phyloP scores from a whole-genome alignment of 208 protist genomes.

The Kentomonas sorsogonicus region DNA sequence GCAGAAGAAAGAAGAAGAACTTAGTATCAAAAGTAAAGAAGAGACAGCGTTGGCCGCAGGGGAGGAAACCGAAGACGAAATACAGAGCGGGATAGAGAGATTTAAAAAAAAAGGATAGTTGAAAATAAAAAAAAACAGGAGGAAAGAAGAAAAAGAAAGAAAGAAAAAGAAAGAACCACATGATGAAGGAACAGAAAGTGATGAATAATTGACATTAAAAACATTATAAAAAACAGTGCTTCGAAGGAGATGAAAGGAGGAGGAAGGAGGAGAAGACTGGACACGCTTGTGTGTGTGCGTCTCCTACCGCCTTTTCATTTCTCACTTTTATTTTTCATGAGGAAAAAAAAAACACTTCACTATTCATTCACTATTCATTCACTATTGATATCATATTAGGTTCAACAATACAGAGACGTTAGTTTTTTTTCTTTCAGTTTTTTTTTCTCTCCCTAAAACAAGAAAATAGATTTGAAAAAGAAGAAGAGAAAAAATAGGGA shows the following conservation, averaged over 20 bases:
- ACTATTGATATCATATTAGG: no score
- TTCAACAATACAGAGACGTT: neutral
- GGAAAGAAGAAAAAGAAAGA: slow-evolving; percentile 7
- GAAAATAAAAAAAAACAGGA: neutral
- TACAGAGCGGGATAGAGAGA: slow-evolving; percentile 14
- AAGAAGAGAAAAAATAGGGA: slow-evolving; percentile 9
- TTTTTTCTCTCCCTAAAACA: neutral
- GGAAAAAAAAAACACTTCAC: slow-evolving; percentile 15
- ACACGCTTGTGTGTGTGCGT: neutral
- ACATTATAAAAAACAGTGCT: slow-evolving; percentile 12
- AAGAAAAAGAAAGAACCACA: slow-evolving; percentile 12
- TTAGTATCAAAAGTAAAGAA: slow-evolving; percentile 3
- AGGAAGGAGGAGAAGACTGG: slow-evolving; percentile 4
- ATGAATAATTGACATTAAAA: neutral
- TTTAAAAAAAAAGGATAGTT: neutral
- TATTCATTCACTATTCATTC: no score
- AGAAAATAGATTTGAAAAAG: slow-evolving; percentile 6
- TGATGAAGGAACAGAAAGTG: slow-evolving; percentile 1
- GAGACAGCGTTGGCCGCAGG: neutral
- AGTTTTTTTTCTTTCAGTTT: slow-evolving; percentile 11
- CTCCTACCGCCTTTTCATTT: no score
- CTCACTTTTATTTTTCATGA: slow-evolving; percentile 16
- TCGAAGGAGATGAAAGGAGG: slow-evolving; percentile 10
- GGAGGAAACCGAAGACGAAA: slow-evolving; percentile 7
- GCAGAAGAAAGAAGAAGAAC: neutral